Percentiles rank a stretch among this genome's conserved stretches.
These are phyloP conservation scores for Suillus fuscotomentosus DNA, from an alignment of 768 basidiomycete genomes.

Conservation along the genomic window DNA sequence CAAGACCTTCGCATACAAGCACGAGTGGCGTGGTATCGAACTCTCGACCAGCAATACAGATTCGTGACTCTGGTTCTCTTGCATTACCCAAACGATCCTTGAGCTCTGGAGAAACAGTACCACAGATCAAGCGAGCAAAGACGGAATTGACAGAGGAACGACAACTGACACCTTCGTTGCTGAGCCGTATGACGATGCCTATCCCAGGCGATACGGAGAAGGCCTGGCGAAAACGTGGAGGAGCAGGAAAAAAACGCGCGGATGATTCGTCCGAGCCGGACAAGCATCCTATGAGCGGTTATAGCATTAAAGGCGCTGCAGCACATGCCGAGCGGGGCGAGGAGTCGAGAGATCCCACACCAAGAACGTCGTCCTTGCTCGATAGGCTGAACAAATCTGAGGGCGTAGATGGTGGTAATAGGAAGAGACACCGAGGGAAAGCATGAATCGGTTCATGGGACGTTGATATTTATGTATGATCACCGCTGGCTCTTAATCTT, in stretches of 20 bases:
- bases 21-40: conserved; percentile 10
- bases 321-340: conserved; percentile 23
- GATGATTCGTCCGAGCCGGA: conserved; percentile 28
- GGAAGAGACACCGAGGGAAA: conserved; percentile 25
- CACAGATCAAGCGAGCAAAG: conserved; percentile 35
- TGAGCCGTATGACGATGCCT: conserved; percentile 40
- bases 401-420: conserved; percentile 18
- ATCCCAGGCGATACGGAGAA: conserved; percentile 11
- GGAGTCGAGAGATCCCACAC: conserved; percentile 9
- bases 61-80: conserved; percentile 7
- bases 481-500: neutral
- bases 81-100: conserved; percentile 25
- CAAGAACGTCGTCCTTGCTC: conserved; percentile 29
- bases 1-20: conserved; percentile 13
- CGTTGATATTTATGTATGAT: neutral
- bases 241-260: conserved; percentile 15
- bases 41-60: conserved; percentile 10
- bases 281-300: conserved; percentile 40
- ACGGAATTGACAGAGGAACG: conserved; percentile 17
- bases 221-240: conserved; percentile 14
- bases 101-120: conserved; percentile 28
- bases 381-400: conserved; percentile 31
- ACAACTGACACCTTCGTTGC: conserved; percentile 39
- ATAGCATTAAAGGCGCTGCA: conserved; percentile 57
- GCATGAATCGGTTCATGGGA: neutral